A percentile compares a stretch with the other conserved stretches of the same genome.
phyloP scores from a whole-genome alignment of 83 land plant species.

The Larix sibirica region DNA sequence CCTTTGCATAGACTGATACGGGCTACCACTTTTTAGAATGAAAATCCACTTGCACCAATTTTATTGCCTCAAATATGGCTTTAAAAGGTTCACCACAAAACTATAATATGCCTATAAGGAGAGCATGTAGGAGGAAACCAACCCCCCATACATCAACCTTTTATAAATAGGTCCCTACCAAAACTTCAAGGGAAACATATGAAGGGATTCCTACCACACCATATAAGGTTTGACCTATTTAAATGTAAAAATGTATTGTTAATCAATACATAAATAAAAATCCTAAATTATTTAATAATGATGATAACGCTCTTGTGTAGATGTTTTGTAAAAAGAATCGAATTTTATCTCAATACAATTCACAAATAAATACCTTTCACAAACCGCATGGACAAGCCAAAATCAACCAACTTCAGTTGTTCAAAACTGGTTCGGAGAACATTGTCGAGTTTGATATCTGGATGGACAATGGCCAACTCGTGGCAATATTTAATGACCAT shows the following conservation, averaged over 20 bases:
- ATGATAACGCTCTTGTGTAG: no score
- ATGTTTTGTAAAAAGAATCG: no score
- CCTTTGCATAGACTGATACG: slow-evolving; percentile 52
- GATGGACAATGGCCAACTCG: slow-evolving; percentile 78
- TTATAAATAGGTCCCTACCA: slow-evolving; percentile 58
- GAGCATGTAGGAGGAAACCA: slow-evolving; percentile 69
- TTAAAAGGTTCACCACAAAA: slow-evolving; percentile 55
- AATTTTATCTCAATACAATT: no score
- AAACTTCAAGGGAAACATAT: slow-evolving; percentile 76
- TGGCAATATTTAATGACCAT: slow-evolving; percentile 65
- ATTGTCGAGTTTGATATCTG: slow-evolving; percentile 75
- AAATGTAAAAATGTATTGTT: background rate
- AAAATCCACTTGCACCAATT: slow-evolving; percentile 54
- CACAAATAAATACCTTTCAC: slow-evolving; percentile 38
- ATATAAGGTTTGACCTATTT: slow-evolving; percentile 56
- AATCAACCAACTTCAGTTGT: slow-evolving; percentile 65
- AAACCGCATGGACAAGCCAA: slow-evolving; percentile 64
- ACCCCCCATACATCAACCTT: slow-evolving; percentile 80
- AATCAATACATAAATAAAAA: no score
- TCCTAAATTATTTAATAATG: no score
- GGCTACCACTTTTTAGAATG: slow-evolving; percentile 44
- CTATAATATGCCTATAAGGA: slow-evolving; percentile 50
- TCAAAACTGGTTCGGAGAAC: slow-evolving; percentile 51
- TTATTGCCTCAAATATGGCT: slow-evolving; percentile 71
- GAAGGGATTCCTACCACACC: slow-evolving; percentile 77